Base-by-base conservation (phyloP, 1,284 basidiomycete genomes). In the Apiotrichum brassicae region DNA sequence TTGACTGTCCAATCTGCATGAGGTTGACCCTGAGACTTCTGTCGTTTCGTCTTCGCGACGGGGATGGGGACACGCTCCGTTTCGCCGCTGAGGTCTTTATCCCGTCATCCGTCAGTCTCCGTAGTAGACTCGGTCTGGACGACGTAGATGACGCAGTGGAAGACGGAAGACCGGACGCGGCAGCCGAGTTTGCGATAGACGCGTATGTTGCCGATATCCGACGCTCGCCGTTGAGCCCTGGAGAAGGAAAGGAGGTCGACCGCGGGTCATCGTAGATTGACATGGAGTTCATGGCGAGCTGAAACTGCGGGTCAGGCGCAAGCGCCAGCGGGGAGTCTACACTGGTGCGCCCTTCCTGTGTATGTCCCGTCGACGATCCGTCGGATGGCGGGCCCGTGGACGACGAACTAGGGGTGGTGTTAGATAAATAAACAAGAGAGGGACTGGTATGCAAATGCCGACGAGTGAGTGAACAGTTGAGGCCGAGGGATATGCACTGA, bases 381-480 rank as follows among this genome's bases (percentile, higher is more conserved):
- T 60, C 58, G 40, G 46, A 52, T 36, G 44, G 49, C 43, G 52
- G 42, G 42, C 53, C 36, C 20, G 44, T n/a, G n/a, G n/a, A n/a
- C n/a, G n/a, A n/a, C n/a, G n/a, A n/a, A n/a, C n/a, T n/a, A n/a
- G n/a, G n/a, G n/a, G 4, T 6, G 36, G 22, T 5, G 19, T 5
- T 9, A 48, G 56, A 48, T 36, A 61, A 57, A 59, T 57, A 50
- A 56, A 54, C 35, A 63, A 53, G 22, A 54, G 59, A 7, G 49
- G 58, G 9, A 59, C 54, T 20, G 61, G 46, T 16, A 59, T 50
- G 46, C 61, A 61, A 59, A 63, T 63, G 7, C 34, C 30, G 6
- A 4, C 20, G 8, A 14, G 7, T 8, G 28, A 91, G 64, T 94
- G 94, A n/a, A n/a, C n/a, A n/a, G n/a, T n/a, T n/a, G n/a, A n/a